phyloP scores from a whole-genome alignment of 2,329 filamentous ascomycete species.

The Chaetothyriales sp. region DNA sequence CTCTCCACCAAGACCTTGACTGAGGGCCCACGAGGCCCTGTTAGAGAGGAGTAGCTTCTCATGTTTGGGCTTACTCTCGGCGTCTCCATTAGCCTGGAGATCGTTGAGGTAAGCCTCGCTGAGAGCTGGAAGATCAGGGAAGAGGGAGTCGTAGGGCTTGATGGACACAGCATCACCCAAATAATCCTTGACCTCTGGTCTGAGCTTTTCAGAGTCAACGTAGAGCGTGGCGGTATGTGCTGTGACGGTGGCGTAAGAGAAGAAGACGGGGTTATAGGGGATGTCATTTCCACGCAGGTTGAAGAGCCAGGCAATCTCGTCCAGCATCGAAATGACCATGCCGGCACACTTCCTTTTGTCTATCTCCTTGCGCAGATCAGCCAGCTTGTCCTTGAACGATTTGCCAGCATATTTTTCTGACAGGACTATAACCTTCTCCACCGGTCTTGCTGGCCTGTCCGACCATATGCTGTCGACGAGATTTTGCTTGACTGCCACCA shows the following conservation, averaged over 20 bases:
- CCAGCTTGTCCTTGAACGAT: constrained; percentile 66
- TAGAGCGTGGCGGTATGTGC: constrained; percentile 65
- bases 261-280: constrained; percentile 96
- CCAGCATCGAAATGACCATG: constrained; percentile 69
- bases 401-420: constrained; percentile 66
- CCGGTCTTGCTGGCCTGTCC: constrained; percentile 59
- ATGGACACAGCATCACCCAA: constrained; percentile 57
- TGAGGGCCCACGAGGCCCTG: constrained; percentile 85
- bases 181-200: constrained; percentile 52
- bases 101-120: constrained; percentile 32
- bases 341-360: constrained; percentile 78
- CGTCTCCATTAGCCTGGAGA: constrained; percentile 22
- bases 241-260: constrained; percentile 86
- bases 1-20: constrained; percentile 73
- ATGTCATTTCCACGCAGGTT: constrained; percentile 92
- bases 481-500: constrained; percentile 66
- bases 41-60: constrained; percentile 76
- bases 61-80: constrained; percentile 22
- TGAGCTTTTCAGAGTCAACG: constrained; percentile 66
- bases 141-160: constrained; percentile 70
- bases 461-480: constrained; percentile 84
- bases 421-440: constrained; percentile 61
- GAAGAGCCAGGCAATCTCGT: constrained; percentile 97
- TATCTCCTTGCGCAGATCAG: constrained; percentile 77
- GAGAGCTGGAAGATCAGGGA: constrained; percentile 59